These are phyloP conservation scores for Umbelopsis vinacea DNA, from an alignment of 192 early-diverging fungal genomes.

Conservation along the genomic window DNA sequence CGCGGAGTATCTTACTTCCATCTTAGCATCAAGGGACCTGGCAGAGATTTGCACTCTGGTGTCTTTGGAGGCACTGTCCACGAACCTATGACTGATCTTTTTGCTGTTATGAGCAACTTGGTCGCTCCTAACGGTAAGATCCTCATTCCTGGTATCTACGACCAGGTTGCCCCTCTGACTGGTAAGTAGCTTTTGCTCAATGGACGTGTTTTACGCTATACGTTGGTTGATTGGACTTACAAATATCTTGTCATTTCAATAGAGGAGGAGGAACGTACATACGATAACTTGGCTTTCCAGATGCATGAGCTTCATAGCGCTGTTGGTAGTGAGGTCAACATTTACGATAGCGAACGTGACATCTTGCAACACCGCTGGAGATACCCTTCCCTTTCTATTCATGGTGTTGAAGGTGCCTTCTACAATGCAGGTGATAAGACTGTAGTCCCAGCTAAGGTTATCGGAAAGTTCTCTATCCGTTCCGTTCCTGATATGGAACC, in stretches of 20 bases:
- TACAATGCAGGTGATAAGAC: slow-evolving; percentile 94
- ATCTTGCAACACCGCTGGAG: slow-evolving; percentile 94
- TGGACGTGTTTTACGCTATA: neutral
- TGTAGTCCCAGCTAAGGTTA: slow-evolving; percentile 93
- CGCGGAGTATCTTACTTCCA: slow-evolving; percentile 76
- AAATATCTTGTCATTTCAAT: neutral
- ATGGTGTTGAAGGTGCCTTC: slow-evolving; percentile 98
- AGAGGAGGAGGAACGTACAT: slow-evolving; percentile 81
- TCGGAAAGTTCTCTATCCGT: slow-evolving; percentile 98
- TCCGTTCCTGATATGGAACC: slow-evolving; percentile 94
- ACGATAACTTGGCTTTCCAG: slow-evolving; percentile 83
- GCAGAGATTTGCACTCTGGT: slow-evolving; percentile 91
- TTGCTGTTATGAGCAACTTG: slow-evolving; percentile 81
- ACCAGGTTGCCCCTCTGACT: slow-evolving; percentile 87
- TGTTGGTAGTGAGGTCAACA: slow-evolving; percentile 74
- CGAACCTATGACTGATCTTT: slow-evolving; percentile 98
- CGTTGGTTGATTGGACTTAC: no score
- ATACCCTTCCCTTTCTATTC: slow-evolving; percentile 92
- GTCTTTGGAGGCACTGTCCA: slow-evolving; percentile 94
- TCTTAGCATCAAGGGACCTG: slow-evolving; percentile 41
- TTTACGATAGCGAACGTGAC: slow-evolving; percentile 75
- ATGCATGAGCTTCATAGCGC: slow-evolving; percentile 80
- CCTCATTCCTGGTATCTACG: slow-evolving; percentile 89
- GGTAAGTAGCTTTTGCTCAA: slow-evolving; percentile 34
- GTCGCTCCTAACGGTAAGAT: slow-evolving; percentile 88